Percentiles rank a stretch among this genome's conserved stretches.
Evolutionary conservation across 257 asterid genomes (phyloP).

Genomic region (Coffea canephora): DNA sequence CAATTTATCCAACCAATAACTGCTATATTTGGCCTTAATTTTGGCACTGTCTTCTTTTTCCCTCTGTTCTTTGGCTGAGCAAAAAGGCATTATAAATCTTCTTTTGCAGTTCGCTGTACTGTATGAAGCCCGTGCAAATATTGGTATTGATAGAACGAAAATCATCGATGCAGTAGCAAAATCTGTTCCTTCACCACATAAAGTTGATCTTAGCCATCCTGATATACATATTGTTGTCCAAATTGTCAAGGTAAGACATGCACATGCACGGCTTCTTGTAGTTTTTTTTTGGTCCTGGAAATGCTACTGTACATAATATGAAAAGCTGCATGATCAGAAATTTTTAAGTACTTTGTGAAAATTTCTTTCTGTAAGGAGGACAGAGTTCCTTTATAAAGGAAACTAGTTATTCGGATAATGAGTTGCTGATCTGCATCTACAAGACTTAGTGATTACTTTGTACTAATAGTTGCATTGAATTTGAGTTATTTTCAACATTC

Average conservation of each 20-base stretch:
- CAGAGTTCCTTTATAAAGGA: not conserved
- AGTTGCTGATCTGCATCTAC: not conserved
- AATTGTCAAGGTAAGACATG: slow-evolving; percentile 66
- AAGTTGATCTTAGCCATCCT: slow-evolving; percentile 85
- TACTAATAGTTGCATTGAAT: not conserved
- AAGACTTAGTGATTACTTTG: not conserved
- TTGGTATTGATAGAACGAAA: slow-evolving; percentile 74
- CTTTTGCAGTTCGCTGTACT: slow-evolving; percentile 71
- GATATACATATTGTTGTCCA: slow-evolving; percentile 77
- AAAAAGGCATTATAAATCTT: slow-evolving; percentile 4
- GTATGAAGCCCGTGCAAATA: slow-evolving; percentile 93
- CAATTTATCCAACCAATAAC: not conserved
- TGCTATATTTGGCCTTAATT: not conserved
- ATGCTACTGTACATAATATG: not conserved
- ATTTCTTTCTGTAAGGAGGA: not conserved
- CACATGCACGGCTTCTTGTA: not conserved
- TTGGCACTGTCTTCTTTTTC: not conserved
- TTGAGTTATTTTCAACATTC: not conserved
- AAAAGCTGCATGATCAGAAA: not conserved
- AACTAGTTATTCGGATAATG: not conserved
- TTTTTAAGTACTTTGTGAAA: not conserved
- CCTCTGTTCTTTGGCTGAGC: not conserved
- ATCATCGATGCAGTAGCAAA: slow-evolving; percentile 82
- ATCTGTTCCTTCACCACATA: slow-evolving; percentile 69
- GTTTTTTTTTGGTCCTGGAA: not conserved